Evolutionary conservation across 2,329 filamentous ascomycete genomes (phyloP).

Genomic region (Cercospora sojina): DNA sequence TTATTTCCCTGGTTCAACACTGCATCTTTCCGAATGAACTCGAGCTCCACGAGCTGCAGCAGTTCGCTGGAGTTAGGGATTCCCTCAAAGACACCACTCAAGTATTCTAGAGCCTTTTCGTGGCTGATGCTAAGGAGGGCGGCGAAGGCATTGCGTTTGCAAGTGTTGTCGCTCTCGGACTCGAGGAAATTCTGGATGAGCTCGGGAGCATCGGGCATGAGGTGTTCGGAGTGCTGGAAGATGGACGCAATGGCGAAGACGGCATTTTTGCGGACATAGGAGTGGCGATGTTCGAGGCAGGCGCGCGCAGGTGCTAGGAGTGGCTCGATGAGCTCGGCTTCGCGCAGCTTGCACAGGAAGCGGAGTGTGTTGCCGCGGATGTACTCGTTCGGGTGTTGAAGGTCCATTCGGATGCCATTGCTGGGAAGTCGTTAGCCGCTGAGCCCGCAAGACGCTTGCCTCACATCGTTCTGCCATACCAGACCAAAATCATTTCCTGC

Average conservation of each 20-base stretch:
- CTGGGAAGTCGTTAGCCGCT: slow-evolving; percentile 48
- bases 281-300: slow-evolving; percentile 93
- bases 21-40: slow-evolving; percentile 98
- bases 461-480: slow-evolving; percentile 57
- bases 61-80: slow-evolving; percentile 94
- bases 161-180: slow-evolving; percentile 87
- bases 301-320: slow-evolving; percentile 86
- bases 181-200: slow-evolving; percentile 87
- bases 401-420: slow-evolving; percentile 95
- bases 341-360: slow-evolving; percentile 93
- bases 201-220: slow-evolving; percentile 94
- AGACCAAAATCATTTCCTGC: slow-evolving; percentile 99
- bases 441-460: background rate
- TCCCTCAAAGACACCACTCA: slow-evolving; percentile 86
- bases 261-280: slow-evolving; percentile 97
- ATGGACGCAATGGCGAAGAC: slow-evolving; percentile 94
- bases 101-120: slow-evolving; percentile 83
- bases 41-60: slow-evolving; percentile 86
- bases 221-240: slow-evolving; percentile 80
- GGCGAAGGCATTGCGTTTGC: slow-evolving; percentile 96
- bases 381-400: slow-evolving; percentile 97
- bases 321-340: slow-evolving; percentile 93
- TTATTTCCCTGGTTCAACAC: slow-evolving; percentile 92
- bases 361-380: slow-evolving; percentile 96
- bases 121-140: slow-evolving; percentile 89